phyloP scores from a whole-genome alignment of 352 stramenopile genomes.

The Phytophthora litchii region DNA sequence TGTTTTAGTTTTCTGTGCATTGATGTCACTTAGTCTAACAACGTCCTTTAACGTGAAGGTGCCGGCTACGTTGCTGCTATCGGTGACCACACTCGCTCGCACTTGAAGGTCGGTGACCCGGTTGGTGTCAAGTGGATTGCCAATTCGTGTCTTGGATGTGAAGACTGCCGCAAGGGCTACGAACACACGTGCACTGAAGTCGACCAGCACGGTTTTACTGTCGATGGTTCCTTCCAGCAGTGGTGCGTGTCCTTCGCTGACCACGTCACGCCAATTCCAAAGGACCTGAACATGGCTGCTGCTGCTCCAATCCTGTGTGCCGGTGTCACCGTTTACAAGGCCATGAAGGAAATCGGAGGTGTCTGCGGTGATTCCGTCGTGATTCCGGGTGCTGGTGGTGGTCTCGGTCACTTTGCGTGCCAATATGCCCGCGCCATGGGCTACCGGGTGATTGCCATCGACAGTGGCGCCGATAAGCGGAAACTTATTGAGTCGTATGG shows the following conservation, averaged over 20 bases:
- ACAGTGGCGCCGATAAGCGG: conserved; percentile 62
- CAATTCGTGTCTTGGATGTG: conserved; percentile 49
- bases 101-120: conserved; percentile 48
- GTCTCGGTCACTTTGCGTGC: conserved; percentile 79
- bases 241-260: conserved; percentile 71
- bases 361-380: conserved; percentile 49
- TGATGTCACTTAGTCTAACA: too few species aligned
- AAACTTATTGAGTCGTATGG: conserved; percentile 65
- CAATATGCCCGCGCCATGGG: conserved; percentile 78
- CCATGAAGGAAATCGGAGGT: conserved; percentile 62
- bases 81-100: conserved; percentile 37
- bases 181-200: conserved; percentile 46
- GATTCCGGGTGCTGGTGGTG: conserved; percentile 65
- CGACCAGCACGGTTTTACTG: conserved; percentile 39
- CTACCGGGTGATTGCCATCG: conserved; percentile 74
- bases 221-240: conserved; percentile 55
- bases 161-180: conserved; percentile 54
- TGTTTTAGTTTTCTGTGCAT: conserved; percentile 4
- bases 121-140: conserved; percentile 57
- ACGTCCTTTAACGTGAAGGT: too few species aligned
- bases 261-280: conserved; percentile 75
- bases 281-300: conserved; percentile 45
- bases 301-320: conserved; percentile 82
- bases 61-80: conserved; percentile 49
- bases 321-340: conserved; percentile 86